These are phyloP conservation scores for Puccinia hordei DNA, from an alignment of 1,284 basidiomycete species.

Conservation along the genomic window DNA sequence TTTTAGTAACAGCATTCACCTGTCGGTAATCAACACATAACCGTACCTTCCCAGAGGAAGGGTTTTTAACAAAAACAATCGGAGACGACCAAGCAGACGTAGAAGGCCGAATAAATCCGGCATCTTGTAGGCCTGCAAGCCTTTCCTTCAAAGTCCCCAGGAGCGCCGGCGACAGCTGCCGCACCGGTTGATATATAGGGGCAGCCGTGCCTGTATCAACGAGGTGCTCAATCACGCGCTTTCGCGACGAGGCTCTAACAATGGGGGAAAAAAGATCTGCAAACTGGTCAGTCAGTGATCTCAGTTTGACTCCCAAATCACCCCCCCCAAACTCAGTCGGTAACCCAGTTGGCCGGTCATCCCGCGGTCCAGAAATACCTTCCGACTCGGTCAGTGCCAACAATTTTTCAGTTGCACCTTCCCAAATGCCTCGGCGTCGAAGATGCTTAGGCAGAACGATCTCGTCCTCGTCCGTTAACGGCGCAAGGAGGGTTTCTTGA, in stretches of 20 bases:
- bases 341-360: neutral
- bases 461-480: too few species aligned
- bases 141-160: neutral
- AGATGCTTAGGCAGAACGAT: too few species aligned
- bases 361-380: neutral
- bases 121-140: neutral
- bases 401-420: too few species aligned
- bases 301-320: neutral
- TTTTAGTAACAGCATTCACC: neutral
- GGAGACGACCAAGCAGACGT: conserved; percentile 9
- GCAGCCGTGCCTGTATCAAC: neutral
- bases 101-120: conserved; percentile 7
- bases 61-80: conserved; percentile 5
- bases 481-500: too few species aligned
- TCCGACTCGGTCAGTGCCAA: too few species aligned
- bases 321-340: neutral
- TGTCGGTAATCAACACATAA: neutral
- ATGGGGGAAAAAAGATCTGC: neutral
- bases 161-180: neutral
- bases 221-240: neutral
- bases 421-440: too few species aligned
- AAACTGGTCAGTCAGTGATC: neutral
- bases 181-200: neutral
- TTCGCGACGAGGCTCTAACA: neutral
- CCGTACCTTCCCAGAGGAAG: neutral